These are phyloP conservation scores for Eucalyptus grandis DNA, from an alignment of 345 rosid genomes.

Conservation along the genomic window DNA sequence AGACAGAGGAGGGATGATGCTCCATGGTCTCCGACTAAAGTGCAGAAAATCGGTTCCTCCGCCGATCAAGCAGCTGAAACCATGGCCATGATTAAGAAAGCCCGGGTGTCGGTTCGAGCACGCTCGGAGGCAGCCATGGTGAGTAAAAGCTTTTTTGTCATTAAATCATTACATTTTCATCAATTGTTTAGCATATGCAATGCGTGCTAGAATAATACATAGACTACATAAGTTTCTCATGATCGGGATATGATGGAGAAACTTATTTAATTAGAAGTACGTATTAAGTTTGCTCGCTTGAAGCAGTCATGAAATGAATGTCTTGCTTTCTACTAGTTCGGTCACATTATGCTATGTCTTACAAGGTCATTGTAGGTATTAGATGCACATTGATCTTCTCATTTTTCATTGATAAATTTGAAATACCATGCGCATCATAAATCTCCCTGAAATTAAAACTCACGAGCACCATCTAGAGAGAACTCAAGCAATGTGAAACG, in stretches of 20 bases:
- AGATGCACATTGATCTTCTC: neutral
- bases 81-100: conserved; percentile 31
- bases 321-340: neutral
- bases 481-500: neutral
- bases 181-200: neutral
- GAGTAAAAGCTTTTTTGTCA: neutral
- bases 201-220: neutral
- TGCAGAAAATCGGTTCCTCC: neutral
- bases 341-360: neutral
- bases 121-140: conserved; percentile 62
- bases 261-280: neutral
- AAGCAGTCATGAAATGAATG: neutral
- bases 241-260: neutral
- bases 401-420: neutral
- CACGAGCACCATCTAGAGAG: neutral
- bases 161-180: neutral
- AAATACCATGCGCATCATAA: neutral
- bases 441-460: neutral
- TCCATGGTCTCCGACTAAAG: neutral
- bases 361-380: neutral
- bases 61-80: neutral
- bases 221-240: neutral
- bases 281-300: neutral
- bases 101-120: conserved; percentile 63
- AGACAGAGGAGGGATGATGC: neutral